Evolutionary conservation across 345 rosid genomes (phyloP).

Genomic region (Corymbia maculata): DNA sequence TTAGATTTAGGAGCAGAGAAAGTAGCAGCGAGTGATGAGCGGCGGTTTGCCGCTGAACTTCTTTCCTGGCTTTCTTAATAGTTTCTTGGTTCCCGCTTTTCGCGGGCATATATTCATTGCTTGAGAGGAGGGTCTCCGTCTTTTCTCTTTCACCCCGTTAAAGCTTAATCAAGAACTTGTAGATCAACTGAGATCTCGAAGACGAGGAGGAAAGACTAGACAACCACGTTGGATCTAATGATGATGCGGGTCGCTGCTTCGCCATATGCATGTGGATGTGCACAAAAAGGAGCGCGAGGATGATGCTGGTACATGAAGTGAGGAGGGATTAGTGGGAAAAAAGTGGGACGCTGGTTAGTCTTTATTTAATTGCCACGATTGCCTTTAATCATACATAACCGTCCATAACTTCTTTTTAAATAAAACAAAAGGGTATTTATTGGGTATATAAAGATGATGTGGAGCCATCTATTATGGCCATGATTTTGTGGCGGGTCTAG

Average conservation of each 20-base stretch:
- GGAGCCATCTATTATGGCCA: neutral
- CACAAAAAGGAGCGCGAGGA: neutral
- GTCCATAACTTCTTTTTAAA: neutral
- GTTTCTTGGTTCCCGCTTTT: neutral
- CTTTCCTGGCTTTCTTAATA: neutral
- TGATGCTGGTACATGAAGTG: neutral
- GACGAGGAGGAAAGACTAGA: neutral
- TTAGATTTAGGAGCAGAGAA: neutral
- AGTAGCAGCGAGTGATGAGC: neutral
- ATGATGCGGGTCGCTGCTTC: neutral
- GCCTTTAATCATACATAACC: neutral
- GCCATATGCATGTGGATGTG: neutral
- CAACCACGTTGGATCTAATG: neutral
- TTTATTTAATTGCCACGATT: neutral
- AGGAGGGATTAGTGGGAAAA: neutral
- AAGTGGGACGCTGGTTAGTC: neutral
- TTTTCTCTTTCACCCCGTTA: neutral
- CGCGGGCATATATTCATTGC: neutral
- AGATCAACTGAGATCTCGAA: neutral
- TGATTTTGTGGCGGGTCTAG: neutral
- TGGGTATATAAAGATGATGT: neutral
- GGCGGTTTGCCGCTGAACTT: neutral
- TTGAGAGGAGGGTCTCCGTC: neutral
- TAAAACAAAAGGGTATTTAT: neutral
- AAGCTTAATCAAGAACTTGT: neutral